These are phyloP conservation scores for Phytopythium ostracodes DNA, from an alignment of 352 stramenopile genomes.

Conservation along the genomic window DNA sequence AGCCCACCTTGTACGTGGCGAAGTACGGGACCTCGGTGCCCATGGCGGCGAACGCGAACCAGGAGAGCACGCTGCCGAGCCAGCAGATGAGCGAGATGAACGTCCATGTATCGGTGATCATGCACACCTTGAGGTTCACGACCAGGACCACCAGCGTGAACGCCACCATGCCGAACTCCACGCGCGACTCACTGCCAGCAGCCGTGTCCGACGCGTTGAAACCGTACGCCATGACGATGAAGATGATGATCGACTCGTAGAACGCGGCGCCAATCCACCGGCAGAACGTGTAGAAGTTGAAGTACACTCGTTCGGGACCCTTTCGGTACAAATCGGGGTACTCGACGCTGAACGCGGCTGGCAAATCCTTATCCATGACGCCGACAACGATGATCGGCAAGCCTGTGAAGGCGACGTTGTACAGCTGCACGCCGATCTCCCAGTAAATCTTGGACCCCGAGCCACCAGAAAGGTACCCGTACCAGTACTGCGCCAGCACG, in stretches of 20 bases:
- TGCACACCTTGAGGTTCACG: constrained; percentile 92
- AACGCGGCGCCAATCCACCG: constrained; percentile 75
- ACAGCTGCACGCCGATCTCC: constrained; percentile 84
- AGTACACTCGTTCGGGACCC: constrained; percentile 60
- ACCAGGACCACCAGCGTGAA: constrained; percentile 93
- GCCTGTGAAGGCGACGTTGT: constrained; percentile 94
- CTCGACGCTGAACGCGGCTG: constrained; percentile 64
- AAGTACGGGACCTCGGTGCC: constrained; percentile 58
- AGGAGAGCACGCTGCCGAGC: constrained; percentile 60
- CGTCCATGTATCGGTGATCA: constrained; percentile 82
- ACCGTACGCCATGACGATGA: constrained; percentile 73
- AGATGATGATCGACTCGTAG: constrained; percentile 79
- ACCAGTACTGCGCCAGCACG: constrained; percentile 88
- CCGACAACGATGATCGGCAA: constrained; percentile 89
- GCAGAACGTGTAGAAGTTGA: constrained; percentile 77
- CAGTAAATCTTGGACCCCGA: constrained; percentile 88
- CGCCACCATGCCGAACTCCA: constrained; percentile 81
- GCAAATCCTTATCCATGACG: constrained; percentile 82
- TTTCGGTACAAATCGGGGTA: constrained; percentile 76
- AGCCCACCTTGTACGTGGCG: constrained; percentile 61
- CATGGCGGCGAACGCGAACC: constrained; percentile 61
- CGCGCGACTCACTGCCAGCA: constrained; percentile 62
- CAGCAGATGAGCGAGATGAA: constrained; percentile 50
- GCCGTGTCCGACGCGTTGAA: constrained; percentile 62
- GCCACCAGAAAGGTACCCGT: constrained; percentile 91